Evolutionary conservation across 441 rosid species (phyloP), one percentile per base, ranked within the genome.

Genomic region (Gossypium lobatum): DNA sequence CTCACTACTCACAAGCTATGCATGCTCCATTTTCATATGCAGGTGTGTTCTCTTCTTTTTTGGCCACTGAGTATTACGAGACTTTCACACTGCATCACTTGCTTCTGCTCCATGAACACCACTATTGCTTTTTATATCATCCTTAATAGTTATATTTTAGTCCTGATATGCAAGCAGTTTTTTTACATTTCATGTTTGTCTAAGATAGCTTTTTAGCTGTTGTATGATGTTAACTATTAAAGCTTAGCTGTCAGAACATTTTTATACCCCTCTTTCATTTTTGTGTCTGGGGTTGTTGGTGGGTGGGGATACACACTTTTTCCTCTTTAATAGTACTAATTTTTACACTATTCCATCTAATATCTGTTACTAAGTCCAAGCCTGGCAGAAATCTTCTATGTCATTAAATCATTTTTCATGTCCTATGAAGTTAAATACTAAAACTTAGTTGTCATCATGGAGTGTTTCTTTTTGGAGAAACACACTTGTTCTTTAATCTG

Each of bases 21-120:
- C 89, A 91, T 78, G 80, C 88, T 68, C 98, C 99, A 77, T 92
- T 89, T 83, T 89, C 99, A 39, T 93, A 93, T 83, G 90, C 93
- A 80, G 98, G 99, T 93, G 72, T 80, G 81, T 78, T 60, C 74
- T 79, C 50, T 72, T 59, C 4, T 16, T 46, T 31, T 58, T 9
- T 25, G 39, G 28, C 18, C 23, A 3, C 66, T 11, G 2, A 23
- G 17, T 45, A 45, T 70, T 52, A 69, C 17, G 17, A 28, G 11
- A 16, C 57, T 23, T 16, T 26, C 17, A 16, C 45, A 10, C 54
- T 42, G 71, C 16, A 23, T 13, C 4, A 57, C 1, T 50, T 52
- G 52, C 6, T 13, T 58, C 37, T 75, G 25, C 16, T 75, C 21
- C 71, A 8, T 55, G 25, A 55, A 55, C 60, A 6, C n/a, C 59